phyloP scores from a whole-genome alignment of 148 eudicot genomes.

The Pharnaceum exiguum region DNA sequence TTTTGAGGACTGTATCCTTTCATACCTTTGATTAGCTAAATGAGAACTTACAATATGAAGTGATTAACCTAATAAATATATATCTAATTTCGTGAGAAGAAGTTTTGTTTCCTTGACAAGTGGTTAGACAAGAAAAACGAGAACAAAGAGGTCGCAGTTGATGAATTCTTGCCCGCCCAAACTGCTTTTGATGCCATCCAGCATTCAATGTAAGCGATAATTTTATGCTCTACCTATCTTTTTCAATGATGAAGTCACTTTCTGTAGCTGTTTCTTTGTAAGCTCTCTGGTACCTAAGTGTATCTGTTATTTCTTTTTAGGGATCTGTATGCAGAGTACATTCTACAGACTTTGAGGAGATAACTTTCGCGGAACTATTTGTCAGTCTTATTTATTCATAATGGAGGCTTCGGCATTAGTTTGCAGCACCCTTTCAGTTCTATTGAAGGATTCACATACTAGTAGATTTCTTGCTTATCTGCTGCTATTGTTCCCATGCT shows the following conservation, averaged over 20 bases:
- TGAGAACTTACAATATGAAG: constrained; percentile 66
- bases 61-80: too few species aligned
- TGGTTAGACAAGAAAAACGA: constrained; percentile 30
- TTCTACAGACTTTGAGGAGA: constrained; percentile 48
- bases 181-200: constrained; percentile 26
- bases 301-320: constrained; percentile 21
- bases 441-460: too few species aligned
- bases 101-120: constrained; percentile 7
- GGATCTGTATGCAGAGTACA: constrained; percentile 68
- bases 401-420: constrained; percentile 8
- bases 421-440: too few species aligned
- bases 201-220: constrained; percentile 19
- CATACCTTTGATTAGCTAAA: too few species aligned
- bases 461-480: too few species aligned
- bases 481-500: too few species aligned
- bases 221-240: not conserved
- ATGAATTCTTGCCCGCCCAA: constrained; percentile 21
- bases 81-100: too few species aligned
- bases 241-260: not conserved
- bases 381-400: not conserved
- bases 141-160: constrained; percentile 30
- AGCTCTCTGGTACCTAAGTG: not conserved
- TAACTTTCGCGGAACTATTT: constrained; percentile 1
- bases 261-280: not conserved
- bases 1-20: constrained; percentile 86